phyloP scores from a whole-genome alignment of 176 grass and related monocot genomes.

The Zizania latifolia region DNA sequence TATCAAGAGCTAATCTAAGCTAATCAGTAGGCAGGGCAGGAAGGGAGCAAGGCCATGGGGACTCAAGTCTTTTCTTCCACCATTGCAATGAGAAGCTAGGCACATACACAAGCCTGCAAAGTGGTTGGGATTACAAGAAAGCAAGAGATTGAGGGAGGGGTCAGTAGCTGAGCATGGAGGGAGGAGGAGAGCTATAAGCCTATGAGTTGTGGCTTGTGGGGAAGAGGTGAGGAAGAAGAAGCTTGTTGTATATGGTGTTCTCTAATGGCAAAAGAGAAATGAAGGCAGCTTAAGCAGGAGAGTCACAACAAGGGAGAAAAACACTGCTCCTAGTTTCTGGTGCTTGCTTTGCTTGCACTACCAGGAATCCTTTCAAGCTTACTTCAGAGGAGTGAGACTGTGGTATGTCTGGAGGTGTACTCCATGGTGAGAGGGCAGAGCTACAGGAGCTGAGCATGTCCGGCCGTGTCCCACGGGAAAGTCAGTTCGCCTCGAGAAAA shows the following conservation, averaged over 20 bases:
- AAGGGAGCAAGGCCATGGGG: conserved; percentile 18
- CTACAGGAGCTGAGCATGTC: conserved; percentile 27
- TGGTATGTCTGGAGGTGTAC: conserved; percentile 54
- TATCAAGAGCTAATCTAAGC: neutral
- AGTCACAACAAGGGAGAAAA: conserved; percentile 10
- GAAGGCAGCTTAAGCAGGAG: conserved; percentile 19
- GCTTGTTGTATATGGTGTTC: conserved; percentile 26
- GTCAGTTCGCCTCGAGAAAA: no score
- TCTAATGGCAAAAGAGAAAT: conserved; percentile 23
- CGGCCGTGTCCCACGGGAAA: conserved; percentile 13
- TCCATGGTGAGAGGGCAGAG: conserved; percentile 24
- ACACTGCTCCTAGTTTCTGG: conserved; percentile 41
- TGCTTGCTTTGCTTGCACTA: conserved; percentile 97
- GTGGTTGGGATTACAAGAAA: neutral
- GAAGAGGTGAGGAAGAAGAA: conserved; percentile 1
- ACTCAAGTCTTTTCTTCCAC: conserved; percentile 24
- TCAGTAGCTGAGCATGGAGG: neutral
- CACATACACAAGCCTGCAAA: neutral
- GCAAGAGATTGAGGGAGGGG: neutral
- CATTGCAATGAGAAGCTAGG: conserved; percentile 6
- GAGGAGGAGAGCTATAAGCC: conserved; percentile 11
- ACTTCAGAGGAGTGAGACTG: conserved; percentile 37
- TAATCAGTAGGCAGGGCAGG: conserved; percentile 19
- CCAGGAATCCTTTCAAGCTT: conserved; percentile 94
- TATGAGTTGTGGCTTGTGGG: conserved; percentile 29